Evolutionary conservation across 768 basidiomycete species (phyloP), one percentile per base, ranked within the genome.

Genomic region (Melanogaster broomeanus): DNA sequence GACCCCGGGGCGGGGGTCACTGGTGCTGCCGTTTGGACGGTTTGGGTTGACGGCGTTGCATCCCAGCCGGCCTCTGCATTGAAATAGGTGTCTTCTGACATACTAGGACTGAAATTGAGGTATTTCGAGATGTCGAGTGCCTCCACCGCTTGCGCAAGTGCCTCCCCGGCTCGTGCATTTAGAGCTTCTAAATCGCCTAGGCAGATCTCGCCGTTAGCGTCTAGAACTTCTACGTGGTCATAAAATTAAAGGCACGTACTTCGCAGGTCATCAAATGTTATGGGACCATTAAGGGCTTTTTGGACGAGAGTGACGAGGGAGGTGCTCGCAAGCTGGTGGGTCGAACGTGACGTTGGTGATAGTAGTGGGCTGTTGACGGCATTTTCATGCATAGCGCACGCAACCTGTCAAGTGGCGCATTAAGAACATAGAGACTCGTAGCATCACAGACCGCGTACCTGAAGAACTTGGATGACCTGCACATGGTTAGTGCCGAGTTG

Each of bases 321-420:
- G 1, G 6, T 3, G 9, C 42, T 45, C 8, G 62, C 51, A 28
- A 60, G 34, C 3, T 52, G 13, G 13, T 66, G 49, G 6, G n/a
- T 5, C 24, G 47, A 40, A 18, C 42, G 61, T 34, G 57, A 22
- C 2, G 19, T 2, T 4, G 2, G 6, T 22, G 58, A 37, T 49
- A 64, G 52, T 12, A 6, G 1, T 8, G 33, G 19, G 21, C 60
- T 57, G 2, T 50, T 63, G 45, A 63, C 12, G 12, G 58, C 61
- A n/a, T 45, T 63, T 53, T 66, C 55, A 8, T 63, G 63, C 63
- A 64, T 50, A 5, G 61, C 61, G 33, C 49, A 53, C 3, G 63
- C 62, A 33, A 63, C 22, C 62, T 64, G 45, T 31, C 30, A 39
- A 6, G 19, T 18, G 35, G 18, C n/a, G 11, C 12, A 37, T 57